Evolutionary conservation across 1,284 basidiomycete species (phyloP).

Genomic region (Ganoderma leucocontextum): DNA sequence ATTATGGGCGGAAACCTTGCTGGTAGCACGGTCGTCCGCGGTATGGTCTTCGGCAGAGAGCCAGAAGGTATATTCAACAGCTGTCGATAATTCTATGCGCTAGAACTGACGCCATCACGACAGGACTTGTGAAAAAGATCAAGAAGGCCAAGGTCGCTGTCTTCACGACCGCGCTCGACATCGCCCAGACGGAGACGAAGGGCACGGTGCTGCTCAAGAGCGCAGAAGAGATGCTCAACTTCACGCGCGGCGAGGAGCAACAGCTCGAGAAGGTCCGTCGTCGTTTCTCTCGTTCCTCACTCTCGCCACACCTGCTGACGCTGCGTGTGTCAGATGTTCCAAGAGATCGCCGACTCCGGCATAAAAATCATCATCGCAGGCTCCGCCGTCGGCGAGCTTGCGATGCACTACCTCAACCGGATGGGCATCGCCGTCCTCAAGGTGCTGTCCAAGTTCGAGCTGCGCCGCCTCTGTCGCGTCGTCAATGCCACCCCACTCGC

Average conservation of each 20-base stretch:
- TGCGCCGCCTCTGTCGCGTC: slow-evolving; percentile 93
- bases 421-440: slow-evolving; percentile 95
- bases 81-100: neutral
- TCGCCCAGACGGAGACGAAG: slow-evolving; percentile 98
- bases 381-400: slow-evolving; percentile 93
- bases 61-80: slow-evolving; percentile 76
- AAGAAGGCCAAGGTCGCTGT: slow-evolving; percentile 91
- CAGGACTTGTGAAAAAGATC: slow-evolving; percentile 85
- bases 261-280: slow-evolving; percentile 86
- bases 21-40: slow-evolving; percentile 89
- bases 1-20: slow-evolving; percentile 94
- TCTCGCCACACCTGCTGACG: neutral
- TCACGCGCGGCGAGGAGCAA: slow-evolving; percentile 95
- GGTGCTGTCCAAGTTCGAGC: slow-evolving; percentile 97
- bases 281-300: neutral
- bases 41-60: slow-evolving; percentile 98
- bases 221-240: slow-evolving; percentile 97
- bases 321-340: slow-evolving; percentile 76
- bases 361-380: slow-evolving; percentile 96
- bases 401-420: slow-evolving; percentile 96
- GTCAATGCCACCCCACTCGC: slow-evolving; percentile 97
- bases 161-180: slow-evolving; percentile 92
- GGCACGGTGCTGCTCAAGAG: slow-evolving; percentile 97
- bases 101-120: neutral
- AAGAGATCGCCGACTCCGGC: slow-evolving; percentile 96